Evolutionary conservation across 306 rosid genomes (phyloP), one percentile per base, ranked within the genome.

Genomic region (Corylus heterophylla): DNA sequence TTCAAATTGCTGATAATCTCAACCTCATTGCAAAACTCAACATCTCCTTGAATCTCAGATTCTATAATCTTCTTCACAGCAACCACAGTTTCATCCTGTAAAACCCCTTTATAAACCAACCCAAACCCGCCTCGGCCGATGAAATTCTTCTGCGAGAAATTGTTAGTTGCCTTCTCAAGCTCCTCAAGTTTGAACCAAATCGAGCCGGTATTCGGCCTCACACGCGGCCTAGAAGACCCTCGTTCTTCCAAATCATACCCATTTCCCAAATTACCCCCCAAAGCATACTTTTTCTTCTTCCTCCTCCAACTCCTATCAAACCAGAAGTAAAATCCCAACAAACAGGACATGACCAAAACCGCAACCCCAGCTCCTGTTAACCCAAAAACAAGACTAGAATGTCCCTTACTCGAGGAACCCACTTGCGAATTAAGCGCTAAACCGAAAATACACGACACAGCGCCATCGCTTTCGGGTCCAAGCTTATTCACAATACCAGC

Each of bases 91-190:
- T 94, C 98, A 84, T 95, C 97, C 35, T 85, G 9, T 75, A 95
- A 77, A 39, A 84, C 83, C 61, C 98, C 99, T 85, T 84, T 91
- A 85, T 86, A 90, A 76, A 95, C 98, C 74, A 93, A 25, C 52
- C 98, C 99, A 87, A 93, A 91, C 37, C 98, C 99, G 37, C 99
- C 99, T 78, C 96, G 74, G 61, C 99, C 99, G 5, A 95, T 79
- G 59, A 95, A 95, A 74, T 93, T 95, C 80, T 84, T 93, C 20
- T 91, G 79, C 16, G 97, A 89, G 83, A 95, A 95, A 6, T 86
- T 88, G 68, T 77, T 71, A 12, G 99, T 95, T 16, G 97, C 99
- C 78, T 89, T 93, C 88, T 91, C 91, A 78, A 93, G 93, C n/a
- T 93, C 99, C 80, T 81, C 78, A 84, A 95, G 88, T 48, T 95